Base-by-base conservation (phyloP, 768 basidiomycete species). In the Leccinum barrowsii region DNA sequence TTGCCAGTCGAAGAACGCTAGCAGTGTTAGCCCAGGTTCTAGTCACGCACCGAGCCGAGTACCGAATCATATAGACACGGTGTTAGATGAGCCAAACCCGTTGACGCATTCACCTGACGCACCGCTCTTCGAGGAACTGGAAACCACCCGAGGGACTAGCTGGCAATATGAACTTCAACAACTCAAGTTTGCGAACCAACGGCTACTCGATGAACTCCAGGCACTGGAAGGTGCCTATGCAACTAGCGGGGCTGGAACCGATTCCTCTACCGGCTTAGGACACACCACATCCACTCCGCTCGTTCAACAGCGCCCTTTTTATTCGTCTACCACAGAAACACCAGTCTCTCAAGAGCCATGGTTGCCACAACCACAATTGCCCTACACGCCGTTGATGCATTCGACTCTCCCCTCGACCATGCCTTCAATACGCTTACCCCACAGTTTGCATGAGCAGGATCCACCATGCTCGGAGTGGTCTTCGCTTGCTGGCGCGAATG, bases 141-240 rank as follows among this genome's bases (percentile, higher is more conserved):
- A 89, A 46, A 79, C 81, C 0, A 71, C 74, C 13, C 76, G 87
- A 5, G 86, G 83, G 11, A 87, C 87, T 32, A 92, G 90, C 63
- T 97, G 94, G 94, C 94, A 96, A 75, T 96, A 93, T 64, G 92
- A 94, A 75, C 77, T 95, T 50, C 88, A 92, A 74, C 90, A 94
- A 71, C 77, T 94, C 63, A 81, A 85, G 67, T 85, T 86, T 65
- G 78, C 81, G 54, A 93, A 92, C 66, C 78, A 84, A 72, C 73
- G 84, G 59, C 62, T 92, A 56, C 71, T 71, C 53, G 87, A 88
- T 49, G 88, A 92, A 65, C 60, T 85, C 28, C 69, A 68, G 22
- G 69, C 65, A 17, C 71, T 82, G 12, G 80, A 81, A 47, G 67
- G 59, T 28, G 61, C 51, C 7, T 28, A 40, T 37, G 50, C 56